Base-by-base conservation (phyloP, 306 rosid genomes). In the Gillenia trifoliata region DNA sequence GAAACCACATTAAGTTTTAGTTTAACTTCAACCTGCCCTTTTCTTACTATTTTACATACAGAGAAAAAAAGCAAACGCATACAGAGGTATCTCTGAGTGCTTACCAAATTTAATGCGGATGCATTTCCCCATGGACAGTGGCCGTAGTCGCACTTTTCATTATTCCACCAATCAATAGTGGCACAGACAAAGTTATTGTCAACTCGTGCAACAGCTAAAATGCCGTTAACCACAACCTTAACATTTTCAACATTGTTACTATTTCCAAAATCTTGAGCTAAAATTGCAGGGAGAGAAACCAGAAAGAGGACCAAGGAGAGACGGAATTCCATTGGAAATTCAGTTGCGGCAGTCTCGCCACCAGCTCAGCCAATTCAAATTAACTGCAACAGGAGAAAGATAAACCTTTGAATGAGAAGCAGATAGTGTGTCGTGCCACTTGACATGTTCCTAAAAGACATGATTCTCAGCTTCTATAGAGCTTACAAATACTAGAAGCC, bases 161-260 rank as follows among this genome's bases (percentile, higher is more conserved):
- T 88, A 76, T 92, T 92, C 99, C 99, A 94, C 99, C 96, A 94
- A 89, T 94, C 99, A 81, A 94, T 77, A 68, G 99, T 94, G 64
- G 99, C 99, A 87, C 99, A 94, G 59, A 94, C 77, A 66, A 84
- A 94, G 75, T 87, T 89, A 29, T 85, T 86, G 83, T 92, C 99
- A 62, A 81, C 81, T 70, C 83, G 88, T 43, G 89, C 93, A 71
- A 80, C 81, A 59, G 79, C 60, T 68, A 56, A 66, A 68, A 78
- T 76, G 72, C 98, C 99, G 69, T 88, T 80, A 36, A 94, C 85
- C 61, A 64, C 43, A 79, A 94, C 56, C 8, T 73, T 83, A 73
- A 85, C 85, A 71, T 80, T 67, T 28, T 65, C 72, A 43, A 31
- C 25, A 70, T 87, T 66, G 4, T 71, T 76, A 74, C 83, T 77